Base-by-base conservation (phyloP, 2,329 filamentous ascomycete genomes). In the Trichoderma sp. region DNA sequence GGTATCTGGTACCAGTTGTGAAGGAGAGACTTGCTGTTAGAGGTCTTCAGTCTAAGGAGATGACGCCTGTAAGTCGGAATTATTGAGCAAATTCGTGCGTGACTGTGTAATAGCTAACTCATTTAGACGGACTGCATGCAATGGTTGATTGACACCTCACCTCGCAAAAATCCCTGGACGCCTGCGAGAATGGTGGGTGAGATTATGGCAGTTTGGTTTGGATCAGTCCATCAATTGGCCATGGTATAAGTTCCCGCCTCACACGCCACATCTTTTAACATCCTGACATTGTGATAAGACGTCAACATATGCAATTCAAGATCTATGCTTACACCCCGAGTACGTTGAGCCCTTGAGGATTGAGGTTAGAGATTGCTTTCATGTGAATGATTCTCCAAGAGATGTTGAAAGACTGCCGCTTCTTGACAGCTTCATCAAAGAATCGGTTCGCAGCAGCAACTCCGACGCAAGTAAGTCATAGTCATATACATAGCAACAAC, bases 191-290 rank as follows among this genome's bases (percentile, higher is more conserved):
- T 70, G 63, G 60, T 70, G 3, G 39, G 57, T 2, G 73, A 74
- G n/a, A 60, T 71, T n/a, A 74, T 73, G 67, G 73, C 73, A 1
- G 53, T 74, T 21, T 74, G 73, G 71, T 71, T 73, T 47, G 58
- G 71, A 36, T 71, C 73, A 4, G 68, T 51, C 4, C 43, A 51
- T 51, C 43, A 51, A 51, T 21, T 51, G 43, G 43, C 43, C 43
- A 51, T 51, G n/a, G 43, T 51, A 51, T 47, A 6, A 43, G n/a
- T n/a, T n/a, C n/a, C 21, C 58, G 11, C 21, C 5, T 53, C 9
- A 2, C 3, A 30, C 15, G 24, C 26, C 24, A 21, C 9, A 28
- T 14, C 18, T 18, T 7, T 15, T 9, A 18, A 2, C 6, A 18
- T 47, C 4, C 18, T 58, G 5, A 58, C 4, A 24, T 24, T 66